Conservation (phyloP, 139 green algal species). For the Zygnema cylindricum region DNA sequence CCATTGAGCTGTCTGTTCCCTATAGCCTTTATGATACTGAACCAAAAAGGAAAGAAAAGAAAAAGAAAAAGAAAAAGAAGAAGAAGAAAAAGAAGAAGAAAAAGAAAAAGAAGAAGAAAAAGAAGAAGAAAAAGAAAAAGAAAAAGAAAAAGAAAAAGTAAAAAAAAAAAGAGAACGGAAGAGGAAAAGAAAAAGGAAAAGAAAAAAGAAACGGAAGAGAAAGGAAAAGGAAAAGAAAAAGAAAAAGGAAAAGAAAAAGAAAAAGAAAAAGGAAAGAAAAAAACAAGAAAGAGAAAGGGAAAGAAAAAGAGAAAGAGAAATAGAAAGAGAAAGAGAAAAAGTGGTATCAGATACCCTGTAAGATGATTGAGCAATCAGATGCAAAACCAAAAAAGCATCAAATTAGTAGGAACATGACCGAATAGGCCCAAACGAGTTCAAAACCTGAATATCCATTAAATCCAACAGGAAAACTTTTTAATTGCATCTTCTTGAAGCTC, state of each 20-base stretch:
- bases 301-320: not conserved
- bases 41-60: slow-evolving; percentile 29
- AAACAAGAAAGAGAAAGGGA: not conserved
- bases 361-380: not conserved
- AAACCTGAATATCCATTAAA: not conserved
- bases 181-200: slow-evolving; percentile 17
- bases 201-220: not conserved
- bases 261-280: not conserved
- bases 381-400: not conserved
- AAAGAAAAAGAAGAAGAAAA: not conserved
- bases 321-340: too few relatives aligned
- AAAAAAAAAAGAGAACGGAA: not conserved
- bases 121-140: not conserved
- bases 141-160: not conserved
- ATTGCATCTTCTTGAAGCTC: not conserved
- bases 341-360: not conserved
- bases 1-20: slow-evolving; percentile 85
- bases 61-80: not conserved
- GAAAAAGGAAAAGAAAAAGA: not conserved
- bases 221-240: not conserved
- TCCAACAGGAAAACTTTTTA: not conserved
- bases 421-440: too few relatives aligned
- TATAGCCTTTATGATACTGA: slow-evolving; percentile 91
- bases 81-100: not conserved
- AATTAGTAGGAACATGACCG: too few relatives aligned